Percentiles rank a stretch among this genome's conserved stretches.
Conservation (phyloP, 768 basidiomycete genomes). For the Suillus ampliporus region DNA sequence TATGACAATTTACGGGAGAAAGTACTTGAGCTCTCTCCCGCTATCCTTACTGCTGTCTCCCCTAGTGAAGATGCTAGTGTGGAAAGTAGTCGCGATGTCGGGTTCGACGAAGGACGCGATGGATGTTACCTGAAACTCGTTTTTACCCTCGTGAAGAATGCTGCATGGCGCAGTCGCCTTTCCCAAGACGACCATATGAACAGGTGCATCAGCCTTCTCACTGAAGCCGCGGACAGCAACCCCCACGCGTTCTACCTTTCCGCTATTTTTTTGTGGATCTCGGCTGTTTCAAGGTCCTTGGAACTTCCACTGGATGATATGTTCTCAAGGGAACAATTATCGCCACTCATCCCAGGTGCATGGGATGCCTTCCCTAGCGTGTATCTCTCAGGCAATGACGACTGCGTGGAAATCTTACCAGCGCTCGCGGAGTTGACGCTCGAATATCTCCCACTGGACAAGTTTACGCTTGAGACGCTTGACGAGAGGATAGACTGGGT, state of each 20-base stretch:
- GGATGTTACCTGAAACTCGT: slow-evolving; percentile 8
- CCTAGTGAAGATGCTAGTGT: slow-evolving; percentile 4
- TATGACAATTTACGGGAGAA: background rate
- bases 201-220: slow-evolving; percentile 3
- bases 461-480: background rate
- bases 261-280: slow-evolving; percentile 4
- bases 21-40: slow-evolving; percentile 7
- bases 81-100: background rate
- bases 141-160: slow-evolving; percentile 3
- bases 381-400: slow-evolving; percentile 8
- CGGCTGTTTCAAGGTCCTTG: background rate
- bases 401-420: slow-evolving; percentile 9
- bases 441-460: slow-evolving; percentile 6
- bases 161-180: slow-evolving; percentile 2
- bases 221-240: slow-evolving; percentile 6
- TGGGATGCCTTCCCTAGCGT: slow-evolving; percentile 10
- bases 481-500: slow-evolving; percentile 7
- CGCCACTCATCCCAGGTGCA: background rate
- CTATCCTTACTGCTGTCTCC: slow-evolving; percentile 8
- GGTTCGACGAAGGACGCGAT: slow-evolving; percentile 4
- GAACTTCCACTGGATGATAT: background rate
- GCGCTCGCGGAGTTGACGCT: slow-evolving; percentile 6
- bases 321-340: slow-evolving; percentile 7
- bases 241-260: slow-evolving; percentile 2
- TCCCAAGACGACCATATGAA: slow-evolving; percentile 5